Percentiles rank a stretch among this genome's conserved stretches.
Evolutionary conservation across 176 grass and related monocot genomes (phyloP).

Genomic region (Musa troglodytarum): DNA sequence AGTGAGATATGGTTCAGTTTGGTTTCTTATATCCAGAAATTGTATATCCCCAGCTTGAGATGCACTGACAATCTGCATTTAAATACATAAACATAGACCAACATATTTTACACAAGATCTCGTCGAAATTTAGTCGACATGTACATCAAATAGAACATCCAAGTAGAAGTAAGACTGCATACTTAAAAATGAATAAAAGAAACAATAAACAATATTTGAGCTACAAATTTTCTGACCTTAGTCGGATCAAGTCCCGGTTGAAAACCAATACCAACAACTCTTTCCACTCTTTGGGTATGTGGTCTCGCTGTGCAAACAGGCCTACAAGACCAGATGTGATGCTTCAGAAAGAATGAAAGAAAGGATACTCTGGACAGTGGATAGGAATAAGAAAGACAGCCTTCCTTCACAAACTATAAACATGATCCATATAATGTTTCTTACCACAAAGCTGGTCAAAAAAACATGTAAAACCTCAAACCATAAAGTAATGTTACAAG

Average conservation of each 20-base stretch:
- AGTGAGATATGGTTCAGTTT: slow-evolving; percentile 22
- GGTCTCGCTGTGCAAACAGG: slow-evolving; percentile 53
- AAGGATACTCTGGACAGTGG: background rate
- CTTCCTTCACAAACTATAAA: background rate
- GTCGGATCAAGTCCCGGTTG: slow-evolving; percentile 79
- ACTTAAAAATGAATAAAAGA: slow-evolving; percentile 3
- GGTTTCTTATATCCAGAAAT: slow-evolving; percentile 78
- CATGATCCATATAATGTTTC: background rate
- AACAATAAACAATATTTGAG: background rate
- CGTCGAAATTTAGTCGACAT: background rate
- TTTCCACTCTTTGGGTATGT: slow-evolving; percentile 68
- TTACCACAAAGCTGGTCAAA: too few relatives aligned
- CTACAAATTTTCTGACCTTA: slow-evolving; percentile 40
- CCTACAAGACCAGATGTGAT: slow-evolving; percentile 36
- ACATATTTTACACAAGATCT: background rate
- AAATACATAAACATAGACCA: slow-evolving; percentile 10
- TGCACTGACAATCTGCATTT: slow-evolving; percentile 17
- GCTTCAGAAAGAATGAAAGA: slow-evolving; percentile 8
- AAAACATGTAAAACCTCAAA: too few relatives aligned
- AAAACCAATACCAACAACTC: slow-evolving; percentile 89
- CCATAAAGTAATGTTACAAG: too few relatives aligned
- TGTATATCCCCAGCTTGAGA: slow-evolving; percentile 15
- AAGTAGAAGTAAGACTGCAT: background rate
- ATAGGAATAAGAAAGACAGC: background rate
- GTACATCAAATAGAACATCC: background rate